phyloP scores from a whole-genome alignment of 768 basidiomycete species.

The Mycena latifolia region DNA sequence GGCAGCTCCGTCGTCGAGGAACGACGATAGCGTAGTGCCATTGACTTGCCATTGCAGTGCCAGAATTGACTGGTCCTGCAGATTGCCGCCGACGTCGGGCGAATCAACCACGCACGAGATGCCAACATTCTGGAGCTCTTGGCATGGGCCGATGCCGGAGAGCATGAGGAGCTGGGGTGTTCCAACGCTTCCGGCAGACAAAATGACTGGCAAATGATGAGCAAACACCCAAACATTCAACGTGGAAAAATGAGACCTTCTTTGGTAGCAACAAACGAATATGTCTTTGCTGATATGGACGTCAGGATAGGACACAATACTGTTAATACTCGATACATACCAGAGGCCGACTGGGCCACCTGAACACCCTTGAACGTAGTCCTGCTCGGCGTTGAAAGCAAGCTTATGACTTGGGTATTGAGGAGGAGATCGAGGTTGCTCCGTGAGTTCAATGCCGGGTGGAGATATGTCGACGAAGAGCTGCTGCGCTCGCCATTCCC shows the following conservation, averaged over 20 bases:
- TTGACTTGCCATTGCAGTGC: constrained; percentile 23
- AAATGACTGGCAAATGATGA: constrained; percentile 37
- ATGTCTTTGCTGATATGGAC: neutral
- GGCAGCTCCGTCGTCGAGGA: constrained; percentile 15
- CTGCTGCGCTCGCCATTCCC: constrained; percentile 33
- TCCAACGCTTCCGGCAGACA: constrained; percentile 47
- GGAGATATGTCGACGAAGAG: constrained; percentile 36
- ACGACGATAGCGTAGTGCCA: constrained; percentile 8
- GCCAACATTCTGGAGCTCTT: constrained; percentile 40
- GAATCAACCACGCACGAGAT: constrained; percentile 50
- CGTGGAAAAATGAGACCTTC: constrained; percentile 16
- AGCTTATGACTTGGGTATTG: constrained; percentile 20
- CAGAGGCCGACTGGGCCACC: constrained; percentile 8
- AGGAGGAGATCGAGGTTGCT: constrained; percentile 38
- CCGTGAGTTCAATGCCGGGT: constrained; percentile 31
- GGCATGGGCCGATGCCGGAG: constrained; percentile 52
- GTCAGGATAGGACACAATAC: neutral
- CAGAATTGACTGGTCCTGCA: constrained; percentile 48
- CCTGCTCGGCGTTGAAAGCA: neutral
- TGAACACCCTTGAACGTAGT: constrained; percentile 8
- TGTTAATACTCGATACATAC: neutral
- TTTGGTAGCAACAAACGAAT: constrained; percentile 16
- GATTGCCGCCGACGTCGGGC: constrained; percentile 56
- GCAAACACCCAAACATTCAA: neutral
- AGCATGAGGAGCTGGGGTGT: constrained; percentile 46